Evolutionary conservation across 2,329 filamentous ascomycete species (phyloP).

Genomic region (Byssothecium circinans): DNA sequence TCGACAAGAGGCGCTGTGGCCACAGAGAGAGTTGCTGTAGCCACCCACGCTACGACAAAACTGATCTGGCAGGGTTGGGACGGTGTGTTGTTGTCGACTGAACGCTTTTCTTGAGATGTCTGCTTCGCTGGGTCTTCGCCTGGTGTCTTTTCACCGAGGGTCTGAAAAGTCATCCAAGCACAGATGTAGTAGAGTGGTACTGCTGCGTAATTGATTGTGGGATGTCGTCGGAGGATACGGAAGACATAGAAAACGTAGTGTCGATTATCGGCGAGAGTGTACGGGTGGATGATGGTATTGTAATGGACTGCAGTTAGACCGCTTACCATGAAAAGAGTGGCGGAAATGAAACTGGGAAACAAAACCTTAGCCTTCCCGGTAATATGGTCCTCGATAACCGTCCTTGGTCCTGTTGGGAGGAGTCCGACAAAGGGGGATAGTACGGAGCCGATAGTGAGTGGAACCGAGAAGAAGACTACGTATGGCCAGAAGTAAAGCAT

Average conservation of each 20-base stretch:
- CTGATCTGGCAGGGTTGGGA: constrained; percentile 28
- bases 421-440: constrained; percentile 40
- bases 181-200: constrained; percentile 71
- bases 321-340: constrained; percentile 34
- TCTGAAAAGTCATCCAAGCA: constrained; percentile 68
- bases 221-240: constrained; percentile 71
- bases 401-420: constrained; percentile 19
- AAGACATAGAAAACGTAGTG: constrained; percentile 99
- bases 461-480: constrained; percentile 84
- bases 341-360: constrained; percentile 27
- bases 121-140: constrained; percentile 1
- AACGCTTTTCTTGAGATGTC: constrained; percentile 2
- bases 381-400: constrained; percentile 8
- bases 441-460: constrained; percentile 66
- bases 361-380: constrained; percentile 5
- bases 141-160: constrained; percentile 51
- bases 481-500: constrained; percentile 96
- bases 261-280: constrained; percentile 92
- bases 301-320: constrained; percentile 63
- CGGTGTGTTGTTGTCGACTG: constrained; percentile 5
- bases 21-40: constrained; percentile 74
- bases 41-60: constrained; percentile 64
- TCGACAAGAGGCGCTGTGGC: constrained; percentile 91
- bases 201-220: constrained; percentile 66
- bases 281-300: constrained; percentile 95